A percentile compares a stretch with the other conserved stretches of the same genome.
Conservation (phyloP, 1,139 yeast genomes). For the Dujonia santamariae region DNA sequence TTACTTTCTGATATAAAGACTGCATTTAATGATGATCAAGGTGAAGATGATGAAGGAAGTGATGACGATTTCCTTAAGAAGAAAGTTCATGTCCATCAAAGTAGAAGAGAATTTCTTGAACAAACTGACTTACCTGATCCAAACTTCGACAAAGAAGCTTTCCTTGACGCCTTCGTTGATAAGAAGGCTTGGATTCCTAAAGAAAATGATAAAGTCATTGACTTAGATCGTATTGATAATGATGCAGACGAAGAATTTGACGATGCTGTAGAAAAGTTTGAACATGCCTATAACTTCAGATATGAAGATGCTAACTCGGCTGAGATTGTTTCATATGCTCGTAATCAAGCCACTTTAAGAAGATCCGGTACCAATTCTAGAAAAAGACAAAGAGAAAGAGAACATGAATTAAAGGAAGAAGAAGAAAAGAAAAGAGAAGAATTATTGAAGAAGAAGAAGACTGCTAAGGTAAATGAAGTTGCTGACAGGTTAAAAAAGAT, state of each 20-base stretch:
- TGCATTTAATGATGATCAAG: constrained; percentile 51
- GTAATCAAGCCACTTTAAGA: constrained; percentile 90
- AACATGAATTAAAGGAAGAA: constrained; percentile 50
- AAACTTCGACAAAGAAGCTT: constrained; percentile 56
- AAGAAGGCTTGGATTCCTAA: constrained; percentile 88
- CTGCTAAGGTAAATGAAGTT: constrained; percentile 71
- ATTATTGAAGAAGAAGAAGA: constrained; percentile 69
- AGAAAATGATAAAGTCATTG: constrained; percentile 49
- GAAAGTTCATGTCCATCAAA: constrained; percentile 30
- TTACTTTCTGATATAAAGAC: constrained; percentile 72
- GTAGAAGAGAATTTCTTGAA: constrained; percentile 10
- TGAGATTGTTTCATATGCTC: constrained; percentile 94
- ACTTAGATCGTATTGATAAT: constrained; percentile 54
- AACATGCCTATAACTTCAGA: constrained; percentile 90
- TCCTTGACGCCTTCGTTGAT: constrained; percentile 68
- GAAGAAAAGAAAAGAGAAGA: constrained; percentile 58
- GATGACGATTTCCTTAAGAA: constrained; percentile 54
- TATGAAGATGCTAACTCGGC: constrained; percentile 90
- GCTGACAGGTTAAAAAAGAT: constrained; percentile 74
- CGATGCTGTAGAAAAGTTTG: constrained; percentile 87
- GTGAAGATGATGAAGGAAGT: constrained; percentile 45
- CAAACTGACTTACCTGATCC: constrained; percentile 62
- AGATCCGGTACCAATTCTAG: constrained; percentile 73
- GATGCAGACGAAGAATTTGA: constrained; percentile 88
- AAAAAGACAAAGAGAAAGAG: constrained; percentile 77